phyloP scores from a whole-genome alignment of 176 grass and related monocot genomes.

The Miscanthus lutarioriparius region DNA sequence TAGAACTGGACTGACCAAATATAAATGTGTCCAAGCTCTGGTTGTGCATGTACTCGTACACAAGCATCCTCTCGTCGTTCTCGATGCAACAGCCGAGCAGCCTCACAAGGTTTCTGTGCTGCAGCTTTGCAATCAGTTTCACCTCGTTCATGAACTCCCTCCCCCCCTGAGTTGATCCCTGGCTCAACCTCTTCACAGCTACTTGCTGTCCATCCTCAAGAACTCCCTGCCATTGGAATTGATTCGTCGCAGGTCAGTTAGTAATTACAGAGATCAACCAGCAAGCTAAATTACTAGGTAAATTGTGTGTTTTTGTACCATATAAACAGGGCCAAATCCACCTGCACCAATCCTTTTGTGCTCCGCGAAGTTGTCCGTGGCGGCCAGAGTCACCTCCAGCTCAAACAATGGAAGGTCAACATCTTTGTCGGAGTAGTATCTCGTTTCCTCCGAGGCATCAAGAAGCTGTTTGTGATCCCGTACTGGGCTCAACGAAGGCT shows the following conservation, averaged over 20 bases:
- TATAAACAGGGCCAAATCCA: constrained; percentile 62
- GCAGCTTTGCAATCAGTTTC: constrained; percentile 41
- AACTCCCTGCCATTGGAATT: constrained; percentile 34
- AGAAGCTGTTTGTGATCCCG: neutral
- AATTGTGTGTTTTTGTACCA: constrained; percentile 28
- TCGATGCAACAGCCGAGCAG: constrained; percentile 45
- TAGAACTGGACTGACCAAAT: constrained; percentile 44
- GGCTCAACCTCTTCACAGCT: constrained; percentile 54
- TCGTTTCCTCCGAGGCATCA: neutral
- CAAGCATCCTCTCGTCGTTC: constrained; percentile 48
- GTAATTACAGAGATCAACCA: neutral
- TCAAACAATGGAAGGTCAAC: constrained; percentile 44
- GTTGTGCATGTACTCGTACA: constrained; percentile 68
- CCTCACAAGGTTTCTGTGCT: constrained; percentile 53
- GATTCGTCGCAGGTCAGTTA: neutral
- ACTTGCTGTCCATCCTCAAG: constrained; percentile 52
- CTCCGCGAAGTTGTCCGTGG: constrained; percentile 35
- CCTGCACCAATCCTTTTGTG: constrained; percentile 50
- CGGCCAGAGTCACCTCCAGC: constrained; percentile 10
- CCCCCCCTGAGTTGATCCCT: constrained; percentile 33
- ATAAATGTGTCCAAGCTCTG: constrained; percentile 53
- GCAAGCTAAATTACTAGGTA: neutral
- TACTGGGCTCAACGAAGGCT: neutral
- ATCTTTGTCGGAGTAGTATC: neutral
- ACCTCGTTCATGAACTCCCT: constrained; percentile 65